Percentiles rank a stretch among this genome's conserved stretches.
Evolutionary conservation across 192 early-diverging fungal genomes (phyloP).

Genomic region (Polychytrium aggregatum): DNA sequence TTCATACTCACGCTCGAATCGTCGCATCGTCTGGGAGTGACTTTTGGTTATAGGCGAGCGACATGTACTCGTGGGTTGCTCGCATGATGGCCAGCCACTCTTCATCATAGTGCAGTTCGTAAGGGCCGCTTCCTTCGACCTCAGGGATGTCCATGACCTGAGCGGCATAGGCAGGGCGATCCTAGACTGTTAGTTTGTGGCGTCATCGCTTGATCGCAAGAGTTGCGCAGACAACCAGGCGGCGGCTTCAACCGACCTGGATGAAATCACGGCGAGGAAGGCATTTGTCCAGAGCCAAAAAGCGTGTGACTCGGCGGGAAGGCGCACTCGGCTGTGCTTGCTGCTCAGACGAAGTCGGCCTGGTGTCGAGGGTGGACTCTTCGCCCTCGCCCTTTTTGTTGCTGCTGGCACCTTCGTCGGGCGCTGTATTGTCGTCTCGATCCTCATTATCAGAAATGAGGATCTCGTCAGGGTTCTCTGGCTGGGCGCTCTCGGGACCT

Average conservation of each 20-base stretch:
- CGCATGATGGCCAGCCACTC: slow-evolving; percentile 49
- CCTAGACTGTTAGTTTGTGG: background rate
- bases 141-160: slow-evolving; percentile 26
- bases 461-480: slow-evolving; percentile 53
- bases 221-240: no score
- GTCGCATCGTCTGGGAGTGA: slow-evolving; percentile 33
- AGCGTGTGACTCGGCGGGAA: slow-evolving; percentile 46
- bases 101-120: slow-evolving; percentile 62
- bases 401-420: no score
- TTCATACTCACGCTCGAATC: slow-evolving; percentile 22
- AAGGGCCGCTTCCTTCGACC: slow-evolving; percentile 10
- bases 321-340: background rate
- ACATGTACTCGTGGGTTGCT: slow-evolving; percentile 28
- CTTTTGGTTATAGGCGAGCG: slow-evolving; percentile 19
- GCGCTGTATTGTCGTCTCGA: slow-evolving; percentile 3
- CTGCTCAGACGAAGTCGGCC: no score
- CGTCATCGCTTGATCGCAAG: no score
- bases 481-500: background rate
- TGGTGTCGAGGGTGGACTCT: background rate
- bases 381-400: background rate
- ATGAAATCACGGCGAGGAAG: slow-evolving; percentile 65
- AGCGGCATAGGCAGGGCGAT: background rate
- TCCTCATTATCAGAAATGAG: slow-evolving; percentile 33
- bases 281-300: slow-evolving; percentile 95
- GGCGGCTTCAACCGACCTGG: no score